Percentiles rank a stretch among this genome's conserved stretches.
phyloP scores from a whole-genome alignment of 225 moss, liverwort and hornwort genomes.

The Marchantia polymorpha region DNA sequence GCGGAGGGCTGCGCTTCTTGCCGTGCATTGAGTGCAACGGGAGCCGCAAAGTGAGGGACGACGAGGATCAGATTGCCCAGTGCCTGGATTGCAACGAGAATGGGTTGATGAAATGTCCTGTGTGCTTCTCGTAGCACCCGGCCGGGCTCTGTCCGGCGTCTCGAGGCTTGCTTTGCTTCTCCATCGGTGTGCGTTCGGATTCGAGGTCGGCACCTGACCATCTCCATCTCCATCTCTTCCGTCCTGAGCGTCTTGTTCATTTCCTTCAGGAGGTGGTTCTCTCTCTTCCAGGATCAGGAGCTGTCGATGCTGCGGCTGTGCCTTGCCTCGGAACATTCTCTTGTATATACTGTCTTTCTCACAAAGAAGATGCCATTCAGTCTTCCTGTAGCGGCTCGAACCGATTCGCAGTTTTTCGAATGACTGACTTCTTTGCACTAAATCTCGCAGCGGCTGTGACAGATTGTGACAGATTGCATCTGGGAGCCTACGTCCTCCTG shows the following conservation, averaged over 20 bases:
- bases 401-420: neutral
- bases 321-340: neutral
- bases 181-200: neutral
- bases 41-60: constrained; percentile 64
- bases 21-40: constrained; percentile 64
- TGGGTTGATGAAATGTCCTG: constrained; percentile 60
- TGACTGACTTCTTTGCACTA: neutral
- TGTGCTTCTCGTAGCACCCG: constrained; percentile 42
- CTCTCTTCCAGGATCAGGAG: neutral
- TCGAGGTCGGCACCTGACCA: neutral
- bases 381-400: constrained; percentile 6
- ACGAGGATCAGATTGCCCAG: constrained; percentile 43
- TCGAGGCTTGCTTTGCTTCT: neutral
- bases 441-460: neutral
- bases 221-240: neutral
- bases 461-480: too few species aligned
- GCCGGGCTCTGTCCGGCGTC: neutral
- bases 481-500: too few species aligned
- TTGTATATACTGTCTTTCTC: neutral
- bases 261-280: neutral
- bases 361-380: neutral
- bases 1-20: constrained; percentile 63
- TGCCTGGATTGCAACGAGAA: constrained; percentile 68
- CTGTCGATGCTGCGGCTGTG: neutral
- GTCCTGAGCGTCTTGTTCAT: neutral